phyloP scores from a whole-genome alignment of 2,329 filamentous ascomycete species.

The Fusarium temperatum region DNA sequence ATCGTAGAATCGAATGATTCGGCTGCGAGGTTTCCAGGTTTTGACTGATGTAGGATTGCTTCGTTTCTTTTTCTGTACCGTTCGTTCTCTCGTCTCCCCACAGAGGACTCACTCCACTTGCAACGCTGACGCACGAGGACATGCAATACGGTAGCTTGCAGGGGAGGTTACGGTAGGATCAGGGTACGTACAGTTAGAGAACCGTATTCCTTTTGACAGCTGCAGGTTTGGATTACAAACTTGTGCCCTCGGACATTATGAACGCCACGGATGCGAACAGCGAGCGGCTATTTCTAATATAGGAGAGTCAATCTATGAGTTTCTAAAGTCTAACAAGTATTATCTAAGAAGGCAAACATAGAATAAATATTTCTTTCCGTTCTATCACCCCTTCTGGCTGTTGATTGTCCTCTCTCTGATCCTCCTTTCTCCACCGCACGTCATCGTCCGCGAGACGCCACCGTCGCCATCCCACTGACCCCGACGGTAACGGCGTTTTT shows the following conservation, averaged over 20 bases:
- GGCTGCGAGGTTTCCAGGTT: slow-evolving; percentile 4
- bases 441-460: slow-evolving; percentile 39
- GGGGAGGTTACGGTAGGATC: background rate
- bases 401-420: background rate
- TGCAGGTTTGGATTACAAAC: slow-evolving; percentile 13
- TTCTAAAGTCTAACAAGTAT: background rate
- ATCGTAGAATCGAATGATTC: slow-evolving; percentile 20
- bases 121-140: background rate
- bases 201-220: background rate
- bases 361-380: background rate
- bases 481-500: slow-evolving; percentile 27
- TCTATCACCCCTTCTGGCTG: background rate
- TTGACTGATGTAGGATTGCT: background rate
- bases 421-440: slow-evolving; percentile 29
- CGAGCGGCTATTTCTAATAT: slow-evolving; percentile 3
- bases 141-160: slow-evolving; percentile 5
- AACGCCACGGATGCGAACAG: background rate
- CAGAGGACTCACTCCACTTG: slow-evolving; percentile 7
- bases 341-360: background rate
- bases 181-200: background rate
- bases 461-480: slow-evolving; percentile 30
- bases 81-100: slow-evolving; percentile 20
- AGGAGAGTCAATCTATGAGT: too few species aligned
- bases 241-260: background rate
- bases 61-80: background rate